Conservation (phyloP, 192 early-diverging fungal genomes). For the Coemansia sp. region DNA sequence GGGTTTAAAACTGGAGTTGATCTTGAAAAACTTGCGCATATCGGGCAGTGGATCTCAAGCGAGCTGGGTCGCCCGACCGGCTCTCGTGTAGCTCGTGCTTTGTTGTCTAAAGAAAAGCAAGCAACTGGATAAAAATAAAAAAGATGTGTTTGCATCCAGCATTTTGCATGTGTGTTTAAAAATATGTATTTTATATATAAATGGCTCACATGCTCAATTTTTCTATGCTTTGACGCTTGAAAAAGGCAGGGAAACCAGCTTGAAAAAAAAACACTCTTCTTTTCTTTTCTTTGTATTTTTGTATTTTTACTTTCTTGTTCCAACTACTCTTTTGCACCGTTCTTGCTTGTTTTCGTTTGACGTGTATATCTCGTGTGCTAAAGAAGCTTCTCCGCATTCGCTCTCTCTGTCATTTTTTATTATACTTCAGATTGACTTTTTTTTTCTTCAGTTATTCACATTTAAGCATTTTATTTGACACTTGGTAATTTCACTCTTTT, state of each 20-base stretch:
- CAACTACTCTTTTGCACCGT: no score
- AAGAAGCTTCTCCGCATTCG: no score
- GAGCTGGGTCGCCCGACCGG: conserved; percentile 69
- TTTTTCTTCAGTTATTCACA: neutral
- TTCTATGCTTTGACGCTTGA: no score
- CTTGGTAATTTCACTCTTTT: neutral
- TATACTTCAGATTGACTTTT: neutral
- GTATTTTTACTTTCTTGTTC: no score
- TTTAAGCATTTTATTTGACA: neutral
- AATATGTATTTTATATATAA: neutral
- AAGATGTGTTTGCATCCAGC: neutral
- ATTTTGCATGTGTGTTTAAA: neutral
- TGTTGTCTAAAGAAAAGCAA: conserved; percentile 28
- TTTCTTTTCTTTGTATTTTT: neutral
- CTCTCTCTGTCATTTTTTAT: no score
- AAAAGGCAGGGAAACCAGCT: no score
- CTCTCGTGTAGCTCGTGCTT: conserved; percentile 44
- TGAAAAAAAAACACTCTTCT: neutral
- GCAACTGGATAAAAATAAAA: conserved; percentile 4
- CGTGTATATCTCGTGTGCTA: no score
- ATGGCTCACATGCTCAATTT: neutral
- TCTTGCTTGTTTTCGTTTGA: no score
- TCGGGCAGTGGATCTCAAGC: conserved; percentile 89
- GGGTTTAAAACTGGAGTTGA: conserved; percentile 82
- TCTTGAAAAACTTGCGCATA: conserved; percentile 66